phyloP scores from a whole-genome alignment of 177 flowering plant genomes.

The Vitis hybrid region DNA sequence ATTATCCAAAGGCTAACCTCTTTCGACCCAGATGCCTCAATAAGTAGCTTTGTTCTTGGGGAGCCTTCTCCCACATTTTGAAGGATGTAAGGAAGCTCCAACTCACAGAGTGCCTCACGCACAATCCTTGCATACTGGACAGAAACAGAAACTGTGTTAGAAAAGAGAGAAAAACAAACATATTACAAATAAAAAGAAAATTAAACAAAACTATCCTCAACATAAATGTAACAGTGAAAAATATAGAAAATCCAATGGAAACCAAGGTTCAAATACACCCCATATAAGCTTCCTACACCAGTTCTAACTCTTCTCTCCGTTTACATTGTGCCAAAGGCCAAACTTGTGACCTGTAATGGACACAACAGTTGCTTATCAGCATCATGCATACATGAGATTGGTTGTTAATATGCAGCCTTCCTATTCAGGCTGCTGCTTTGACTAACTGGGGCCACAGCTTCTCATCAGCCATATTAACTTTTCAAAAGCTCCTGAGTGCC shows the following conservation, averaged over 20 bases:
- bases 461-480: too few species aligned
- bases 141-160: neutral
- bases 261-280: neutral
- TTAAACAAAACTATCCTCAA: neutral
- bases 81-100: constrained; percentile 75
- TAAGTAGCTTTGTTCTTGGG: constrained; percentile 28
- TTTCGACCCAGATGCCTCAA: constrained; percentile 47
- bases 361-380: neutral
- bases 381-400: neutral
- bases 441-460: too few species aligned
- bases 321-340: neutral
- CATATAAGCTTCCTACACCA: neutral
- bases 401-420: too few species aligned
- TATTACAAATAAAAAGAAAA: neutral
- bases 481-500: too few species aligned
- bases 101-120: constrained; percentile 72
- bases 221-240: neutral
- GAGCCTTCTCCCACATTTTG: constrained; percentile 75
- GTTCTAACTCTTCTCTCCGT: neutral
- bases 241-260: neutral
- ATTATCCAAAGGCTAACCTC: constrained; percentile 34
- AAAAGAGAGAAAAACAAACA: neutral
- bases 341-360: neutral
- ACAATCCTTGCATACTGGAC: constrained; percentile 63
- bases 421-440: too few species aligned